Conservation (phyloP, 2,329 filamentous ascomycete species). For the Claviceps digitariae region DNA sequence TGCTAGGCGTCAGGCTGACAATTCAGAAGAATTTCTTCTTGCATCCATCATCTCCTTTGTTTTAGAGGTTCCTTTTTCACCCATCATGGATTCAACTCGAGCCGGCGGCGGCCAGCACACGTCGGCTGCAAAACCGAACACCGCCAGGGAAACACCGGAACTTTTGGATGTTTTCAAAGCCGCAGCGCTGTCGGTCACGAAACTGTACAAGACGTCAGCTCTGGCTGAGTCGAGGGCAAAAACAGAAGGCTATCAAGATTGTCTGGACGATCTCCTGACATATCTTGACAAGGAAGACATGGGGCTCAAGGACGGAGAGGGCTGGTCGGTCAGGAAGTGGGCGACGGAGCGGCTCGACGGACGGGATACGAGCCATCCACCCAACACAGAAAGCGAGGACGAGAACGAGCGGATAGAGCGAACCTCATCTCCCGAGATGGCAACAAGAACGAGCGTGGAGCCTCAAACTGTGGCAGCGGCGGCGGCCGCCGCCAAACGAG, state of each 20-base stretch:
- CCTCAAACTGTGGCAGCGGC: constrained; percentile 18
- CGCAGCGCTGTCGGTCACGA: constrained; percentile 86
- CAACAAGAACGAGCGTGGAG: constrained; percentile 33
- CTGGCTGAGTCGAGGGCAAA: constrained; percentile 63
- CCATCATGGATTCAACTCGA: constrained; percentile 8
- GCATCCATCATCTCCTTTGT: background rate
- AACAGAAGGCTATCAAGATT: constrained; percentile 81
- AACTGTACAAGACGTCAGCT: constrained; percentile 86
- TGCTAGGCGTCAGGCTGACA: background rate
- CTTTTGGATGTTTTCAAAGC: constrained; percentile 84
- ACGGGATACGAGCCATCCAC: constrained; percentile 36
- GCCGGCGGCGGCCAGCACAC: constrained; percentile 6
- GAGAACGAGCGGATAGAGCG: constrained; percentile 51
- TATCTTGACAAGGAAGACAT: constrained; percentile 76
- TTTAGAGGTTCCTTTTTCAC: background rate
- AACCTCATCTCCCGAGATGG: constrained; percentile 43
- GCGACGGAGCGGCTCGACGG: constrained; percentile 57
- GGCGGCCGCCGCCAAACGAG: constrained; percentile 10
- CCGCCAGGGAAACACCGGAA: constrained; percentile 33
- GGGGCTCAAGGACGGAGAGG: constrained; percentile 68
- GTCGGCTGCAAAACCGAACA: constrained; percentile 16
- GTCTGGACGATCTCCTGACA: constrained; percentile 73
- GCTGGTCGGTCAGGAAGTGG: constrained; percentile 47
- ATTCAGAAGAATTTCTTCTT: background rate
- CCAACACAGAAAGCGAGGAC: constrained; percentile 53